Conservation (phyloP, 768 basidiomycete genomes). For the Stropharia rugosoannulata region DNA sequence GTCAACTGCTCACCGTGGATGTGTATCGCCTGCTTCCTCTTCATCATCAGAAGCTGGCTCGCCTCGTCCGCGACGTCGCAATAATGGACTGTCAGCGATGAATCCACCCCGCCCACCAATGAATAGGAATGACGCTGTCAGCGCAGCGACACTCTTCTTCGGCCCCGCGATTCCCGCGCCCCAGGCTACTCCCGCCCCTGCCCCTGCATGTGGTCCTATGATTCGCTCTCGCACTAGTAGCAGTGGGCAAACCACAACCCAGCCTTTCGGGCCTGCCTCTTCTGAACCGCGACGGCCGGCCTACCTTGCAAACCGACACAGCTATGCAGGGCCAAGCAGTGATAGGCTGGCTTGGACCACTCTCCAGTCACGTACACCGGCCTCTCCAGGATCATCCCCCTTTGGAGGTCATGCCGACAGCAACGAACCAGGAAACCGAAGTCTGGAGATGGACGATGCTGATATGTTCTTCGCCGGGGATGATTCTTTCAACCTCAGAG, state of each 20-base stretch:
- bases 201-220: constrained; percentile 15
- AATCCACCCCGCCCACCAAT: constrained; percentile 36
- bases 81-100: constrained; percentile 31
- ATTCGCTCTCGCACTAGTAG: constrained; percentile 15
- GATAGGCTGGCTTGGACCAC: constrained; percentile 36
- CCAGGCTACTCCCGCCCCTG: not conserved
- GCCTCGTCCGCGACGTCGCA: constrained; percentile 53
- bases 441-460: constrained; percentile 42
- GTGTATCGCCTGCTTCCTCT: constrained; percentile 33
- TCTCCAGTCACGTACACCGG: constrained; percentile 36
- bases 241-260: constrained; percentile 4
- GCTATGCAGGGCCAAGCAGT: constrained; percentile 55
- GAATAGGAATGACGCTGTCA: constrained; percentile 54
- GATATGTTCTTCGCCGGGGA: constrained; percentile 55
- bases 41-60: constrained; percentile 53
- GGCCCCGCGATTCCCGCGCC: constrained; percentile 48
- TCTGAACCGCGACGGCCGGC: constrained; percentile 26
- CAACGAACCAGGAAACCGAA: constrained; percentile 21
- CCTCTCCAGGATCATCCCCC: constrained; percentile 56
- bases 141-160: constrained; percentile 67
- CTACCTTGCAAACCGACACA: constrained; percentile 53
- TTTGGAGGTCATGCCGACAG: constrained; percentile 17
- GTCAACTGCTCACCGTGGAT: constrained; percentile 40
- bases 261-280: constrained; percentile 13
- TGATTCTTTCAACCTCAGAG: constrained; percentile 56